A percentile compares a stretch with the other conserved stretches of the same genome.
Evolutionary conservation across 768 basidiomycete species (phyloP).

Genomic region (Lentinula sp.): DNA sequence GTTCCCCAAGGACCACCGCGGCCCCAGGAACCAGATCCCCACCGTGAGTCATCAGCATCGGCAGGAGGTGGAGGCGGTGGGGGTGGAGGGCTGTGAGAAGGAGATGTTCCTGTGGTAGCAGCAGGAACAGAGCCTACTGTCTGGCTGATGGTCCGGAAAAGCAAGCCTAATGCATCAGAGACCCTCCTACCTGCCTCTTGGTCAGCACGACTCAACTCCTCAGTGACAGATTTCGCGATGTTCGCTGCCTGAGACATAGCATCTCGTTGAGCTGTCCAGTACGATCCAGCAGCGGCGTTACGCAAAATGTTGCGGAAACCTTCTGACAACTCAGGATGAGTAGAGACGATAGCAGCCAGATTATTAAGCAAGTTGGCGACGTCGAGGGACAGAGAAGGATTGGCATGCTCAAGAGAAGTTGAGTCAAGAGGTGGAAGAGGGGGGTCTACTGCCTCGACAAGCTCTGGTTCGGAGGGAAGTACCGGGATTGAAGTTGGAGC

Average conservation of each 20-base stretch:
- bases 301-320: constrained; percentile 56
- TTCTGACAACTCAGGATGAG: constrained; percentile 71
- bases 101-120: not conserved
- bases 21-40: not conserved
- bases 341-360: constrained; percentile 46
- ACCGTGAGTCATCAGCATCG: not conserved
- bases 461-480: not conserved
- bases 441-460: constrained; percentile 29
- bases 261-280: constrained; percentile 63
- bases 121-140: constrained; percentile 4
- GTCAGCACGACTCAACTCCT: constrained; percentile 44
- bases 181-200: constrained; percentile 61
- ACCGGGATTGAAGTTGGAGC: constrained; percentile 1
- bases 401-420: constrained; percentile 15
- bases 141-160: constrained; percentile 51
- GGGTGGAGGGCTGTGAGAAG: not conserved
- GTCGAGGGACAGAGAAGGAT: constrained; percentile 55
- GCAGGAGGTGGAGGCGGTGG: constrained; percentile 11
- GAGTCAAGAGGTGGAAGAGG: constrained; percentile 43
- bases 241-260: constrained; percentile 53
- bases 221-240: constrained; percentile 42
- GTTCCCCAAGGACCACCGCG: not conserved
- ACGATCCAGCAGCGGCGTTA: constrained; percentile 59
- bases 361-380: constrained; percentile 54
- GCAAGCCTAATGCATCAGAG: constrained; percentile 52